A percentile compares a stretch with the other conserved stretches of the same genome.
Evolutionary conservation across 495 filamentous ascomycete species (phyloP).

Genomic region (Cercophora newfieldiana): DNA sequence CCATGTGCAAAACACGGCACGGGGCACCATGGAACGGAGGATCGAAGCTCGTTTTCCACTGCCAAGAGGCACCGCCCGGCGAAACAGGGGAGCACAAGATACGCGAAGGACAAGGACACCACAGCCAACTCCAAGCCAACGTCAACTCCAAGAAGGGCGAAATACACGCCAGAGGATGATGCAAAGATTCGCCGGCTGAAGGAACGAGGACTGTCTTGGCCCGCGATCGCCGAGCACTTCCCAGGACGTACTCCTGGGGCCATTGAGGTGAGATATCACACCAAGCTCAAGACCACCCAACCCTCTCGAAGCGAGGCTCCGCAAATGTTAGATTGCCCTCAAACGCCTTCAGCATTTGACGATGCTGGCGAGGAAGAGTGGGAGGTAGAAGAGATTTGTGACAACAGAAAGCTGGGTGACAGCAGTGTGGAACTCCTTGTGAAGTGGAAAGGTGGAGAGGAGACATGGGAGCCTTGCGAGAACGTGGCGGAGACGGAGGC

Average conservation of each 20-base stretch:
- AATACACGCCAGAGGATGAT: constrained; percentile 16
- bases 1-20: neutral
- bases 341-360: constrained; percentile 6
- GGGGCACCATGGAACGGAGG: neutral
- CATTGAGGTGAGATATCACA: constrained; percentile 8
- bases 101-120: constrained; percentile 9
- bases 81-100: constrained; percentile 12
- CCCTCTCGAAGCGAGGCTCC: constrained; percentile 6
- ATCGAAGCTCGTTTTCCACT: constrained; percentile 8
- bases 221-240: constrained; percentile 13
- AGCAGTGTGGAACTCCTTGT: constrained; percentile 16
- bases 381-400: constrained; percentile 12
- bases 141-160: constrained; percentile 8
- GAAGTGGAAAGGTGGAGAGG: constrained; percentile 21
- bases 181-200: constrained; percentile 19
- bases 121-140: constrained; percentile 14
- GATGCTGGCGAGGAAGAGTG: constrained; percentile 13
- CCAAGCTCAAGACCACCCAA: constrained; percentile 15
- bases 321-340: neutral
- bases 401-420: constrained; percentile 6
- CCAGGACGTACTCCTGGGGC: constrained; percentile 15
- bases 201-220: constrained; percentile 16
- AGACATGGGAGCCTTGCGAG: too few species aligned
- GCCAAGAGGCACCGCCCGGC: constrained; percentile 26
- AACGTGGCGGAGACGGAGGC: constrained; percentile 17